These are phyloP conservation scores for Rosa rugosa DNA, from an alignment of 306 rosid genomes.

Conservation along the genomic window DNA sequence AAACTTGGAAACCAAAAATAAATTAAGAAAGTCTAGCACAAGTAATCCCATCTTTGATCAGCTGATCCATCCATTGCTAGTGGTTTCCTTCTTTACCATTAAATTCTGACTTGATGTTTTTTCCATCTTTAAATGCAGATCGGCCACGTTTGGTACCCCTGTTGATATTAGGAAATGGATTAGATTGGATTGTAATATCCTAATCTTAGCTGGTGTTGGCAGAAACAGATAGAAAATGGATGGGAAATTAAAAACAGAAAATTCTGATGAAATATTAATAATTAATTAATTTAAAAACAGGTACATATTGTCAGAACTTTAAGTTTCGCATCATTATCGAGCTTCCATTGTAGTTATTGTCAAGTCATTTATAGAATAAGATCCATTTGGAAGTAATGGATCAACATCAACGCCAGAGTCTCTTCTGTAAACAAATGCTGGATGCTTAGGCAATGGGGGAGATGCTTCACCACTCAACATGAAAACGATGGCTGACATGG, in stretches of 20 bases:
- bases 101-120: too few relatives aligned
- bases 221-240: neutral
- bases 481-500: constrained; percentile 53
- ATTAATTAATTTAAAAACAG: too few relatives aligned
- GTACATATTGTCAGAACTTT: neutral
- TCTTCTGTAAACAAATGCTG: constrained; percentile 12
- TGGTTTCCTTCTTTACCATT: too few relatives aligned
- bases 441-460: constrained; percentile 21
- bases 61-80: too few relatives aligned
- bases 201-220: neutral
- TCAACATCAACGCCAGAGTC: neutral
- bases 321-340: constrained; percentile 3
- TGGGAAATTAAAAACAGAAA: neutral
- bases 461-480: constrained; percentile 46
- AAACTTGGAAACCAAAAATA: too few relatives aligned
- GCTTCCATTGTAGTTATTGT: constrained; percentile 12
- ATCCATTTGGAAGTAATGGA: neutral
- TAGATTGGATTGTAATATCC: too few relatives aligned
- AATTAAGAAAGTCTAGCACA: too few relatives aligned
- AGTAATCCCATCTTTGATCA: too few relatives aligned
- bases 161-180: too few relatives aligned
- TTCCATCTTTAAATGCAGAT: too few relatives aligned
- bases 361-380: neutral
- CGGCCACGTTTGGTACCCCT: too few relatives aligned
- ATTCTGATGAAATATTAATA: neutral